Evolutionary conservation across 257 asterid species (phyloP).

Genomic region (Marsdenia floribunda): DNA sequence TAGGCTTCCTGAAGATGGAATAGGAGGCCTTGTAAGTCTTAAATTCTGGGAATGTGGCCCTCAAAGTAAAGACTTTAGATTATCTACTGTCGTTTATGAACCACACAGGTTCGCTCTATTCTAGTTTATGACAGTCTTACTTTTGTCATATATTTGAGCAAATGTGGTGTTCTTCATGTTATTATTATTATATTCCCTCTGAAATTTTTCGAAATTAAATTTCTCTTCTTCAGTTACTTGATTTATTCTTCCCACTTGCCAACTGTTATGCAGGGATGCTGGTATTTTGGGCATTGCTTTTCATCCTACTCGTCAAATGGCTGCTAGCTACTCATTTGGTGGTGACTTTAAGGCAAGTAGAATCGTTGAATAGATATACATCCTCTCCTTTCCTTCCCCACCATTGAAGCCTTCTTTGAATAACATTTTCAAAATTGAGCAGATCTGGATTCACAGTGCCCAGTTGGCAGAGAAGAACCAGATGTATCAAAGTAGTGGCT

Average conservation of each 20-base stretch:
- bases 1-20: slow-evolving; percentile 90
- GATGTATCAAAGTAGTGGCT: slow-evolving; percentile 48
- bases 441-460: slow-evolving; percentile 67
- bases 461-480: slow-evolving; percentile 34
- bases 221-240: neutral
- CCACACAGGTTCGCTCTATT: slow-evolving; percentile 75
- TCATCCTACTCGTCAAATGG: slow-evolving; percentile 70
- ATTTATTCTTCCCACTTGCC: slow-evolving; percentile 18
- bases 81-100: slow-evolving; percentile 89
- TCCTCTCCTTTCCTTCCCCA: neutral
- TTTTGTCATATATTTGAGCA: neutral
- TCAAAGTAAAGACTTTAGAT: slow-evolving; percentile 56
- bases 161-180: neutral
- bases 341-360: slow-evolving; percentile 82
- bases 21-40: slow-evolving; percentile 79
- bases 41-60: slow-evolving; percentile 75
- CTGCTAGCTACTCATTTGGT: slow-evolving; percentile 73
- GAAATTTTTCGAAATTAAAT: neutral
- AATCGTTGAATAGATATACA: slow-evolving; percentile 9
- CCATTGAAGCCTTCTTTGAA: slow-evolving; percentile 6
- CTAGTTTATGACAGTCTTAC: neutral
- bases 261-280: slow-evolving; percentile 49
- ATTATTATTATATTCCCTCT: neutral
- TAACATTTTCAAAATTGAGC: slow-evolving; percentile 21
- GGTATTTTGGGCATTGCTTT: slow-evolving; percentile 68